These are phyloP conservation scores for Aspergillus indologenus DNA, from an alignment of 495 filamentous ascomycete species.

Conservation along the genomic window DNA sequence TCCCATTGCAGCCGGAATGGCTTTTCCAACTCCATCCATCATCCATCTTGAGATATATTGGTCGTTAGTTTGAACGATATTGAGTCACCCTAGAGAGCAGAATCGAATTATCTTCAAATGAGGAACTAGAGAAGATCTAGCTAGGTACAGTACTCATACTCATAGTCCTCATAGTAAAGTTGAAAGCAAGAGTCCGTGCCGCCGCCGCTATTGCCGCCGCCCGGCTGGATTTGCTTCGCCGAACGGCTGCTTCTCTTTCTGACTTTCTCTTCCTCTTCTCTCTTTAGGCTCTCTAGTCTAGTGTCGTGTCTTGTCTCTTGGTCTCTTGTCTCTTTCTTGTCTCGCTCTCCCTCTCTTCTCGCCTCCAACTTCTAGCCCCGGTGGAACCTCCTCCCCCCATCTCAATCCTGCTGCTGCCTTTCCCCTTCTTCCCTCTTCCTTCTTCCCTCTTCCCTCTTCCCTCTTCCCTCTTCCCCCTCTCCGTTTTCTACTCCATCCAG, in stretches of 20 bases:
- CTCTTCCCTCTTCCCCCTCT: constrained; percentile 10
- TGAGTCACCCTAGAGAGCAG: no score
- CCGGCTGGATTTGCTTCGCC: constrained; percentile 21
- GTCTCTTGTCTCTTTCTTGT: constrained; percentile 24
- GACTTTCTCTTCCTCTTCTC: constrained; percentile 14
- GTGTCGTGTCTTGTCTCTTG: constrained; percentile 9
- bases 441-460: constrained; percentile 8
- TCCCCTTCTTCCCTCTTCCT: constrained; percentile 9
- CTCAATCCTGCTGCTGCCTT: neutral
- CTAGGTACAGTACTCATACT: no score
- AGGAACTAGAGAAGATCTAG: no score
- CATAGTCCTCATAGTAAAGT: no score
- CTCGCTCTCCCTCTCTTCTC: constrained; percentile 22
- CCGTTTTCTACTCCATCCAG: constrained; percentile 8
- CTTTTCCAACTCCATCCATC: no score
- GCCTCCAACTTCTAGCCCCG: constrained; percentile 17
- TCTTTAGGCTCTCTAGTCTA: neutral
- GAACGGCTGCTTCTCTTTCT: constrained; percentile 19
- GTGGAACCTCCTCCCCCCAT: constrained; percentile 12
- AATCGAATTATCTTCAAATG: no score
- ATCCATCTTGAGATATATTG: no score
- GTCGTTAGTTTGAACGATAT: no score
- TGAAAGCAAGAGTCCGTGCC: constrained; percentile 6
- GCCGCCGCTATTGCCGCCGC: constrained; percentile 27
- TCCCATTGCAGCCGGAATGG: neutral